Evolutionary conservation across 176 grass and related monocot genomes (phyloP).

Genomic region (Juncus effusus): DNA sequence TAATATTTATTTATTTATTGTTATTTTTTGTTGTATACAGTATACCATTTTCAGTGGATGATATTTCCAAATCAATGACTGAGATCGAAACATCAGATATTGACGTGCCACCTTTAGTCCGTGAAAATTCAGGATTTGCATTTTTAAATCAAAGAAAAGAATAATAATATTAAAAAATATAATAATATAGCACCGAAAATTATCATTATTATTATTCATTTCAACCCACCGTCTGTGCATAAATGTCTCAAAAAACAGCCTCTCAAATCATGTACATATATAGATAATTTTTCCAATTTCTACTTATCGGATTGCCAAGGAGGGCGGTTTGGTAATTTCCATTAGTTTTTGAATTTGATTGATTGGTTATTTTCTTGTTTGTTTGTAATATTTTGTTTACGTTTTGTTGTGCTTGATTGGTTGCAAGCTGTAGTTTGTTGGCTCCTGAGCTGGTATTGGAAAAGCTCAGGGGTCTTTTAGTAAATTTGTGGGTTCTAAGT

Average conservation of each 20-base stretch:
- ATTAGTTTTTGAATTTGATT: slow-evolving; percentile 28
- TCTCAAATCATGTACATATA: slow-evolving; percentile 19
- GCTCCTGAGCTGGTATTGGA: slow-evolving; percentile 10
- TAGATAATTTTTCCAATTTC: slow-evolving; percentile 2
- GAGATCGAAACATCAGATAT: slow-evolving; percentile 88
- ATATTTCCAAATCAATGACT: slow-evolving; percentile 93
- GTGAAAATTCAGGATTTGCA: slow-evolving; percentile 88
- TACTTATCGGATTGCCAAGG: slow-evolving; percentile 19
- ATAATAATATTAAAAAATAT: neutral
- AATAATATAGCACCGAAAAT: too few species aligned
- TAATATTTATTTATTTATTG: neutral
- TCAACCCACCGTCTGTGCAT: slow-evolving; percentile 6
- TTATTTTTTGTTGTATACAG: slow-evolving; percentile 33
- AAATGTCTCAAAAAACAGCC: slow-evolving; percentile 5
- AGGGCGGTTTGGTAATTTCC: slow-evolving; percentile 17
- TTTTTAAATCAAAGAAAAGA: slow-evolving; percentile 52
- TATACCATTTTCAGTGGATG: slow-evolving; percentile 91
- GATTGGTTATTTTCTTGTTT: slow-evolving; percentile 25
- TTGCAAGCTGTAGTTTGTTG: slow-evolving; percentile 4
- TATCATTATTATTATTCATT: neutral
- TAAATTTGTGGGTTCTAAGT: neutral
- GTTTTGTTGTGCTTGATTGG: neutral
- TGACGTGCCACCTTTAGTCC: slow-evolving; percentile 72
- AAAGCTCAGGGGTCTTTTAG: slow-evolving; percentile 26
- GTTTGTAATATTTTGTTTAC: slow-evolving; percentile 1